Base-by-base conservation (phyloP, 179 eudicot species). In the Amaranthus tricolor region DNA sequence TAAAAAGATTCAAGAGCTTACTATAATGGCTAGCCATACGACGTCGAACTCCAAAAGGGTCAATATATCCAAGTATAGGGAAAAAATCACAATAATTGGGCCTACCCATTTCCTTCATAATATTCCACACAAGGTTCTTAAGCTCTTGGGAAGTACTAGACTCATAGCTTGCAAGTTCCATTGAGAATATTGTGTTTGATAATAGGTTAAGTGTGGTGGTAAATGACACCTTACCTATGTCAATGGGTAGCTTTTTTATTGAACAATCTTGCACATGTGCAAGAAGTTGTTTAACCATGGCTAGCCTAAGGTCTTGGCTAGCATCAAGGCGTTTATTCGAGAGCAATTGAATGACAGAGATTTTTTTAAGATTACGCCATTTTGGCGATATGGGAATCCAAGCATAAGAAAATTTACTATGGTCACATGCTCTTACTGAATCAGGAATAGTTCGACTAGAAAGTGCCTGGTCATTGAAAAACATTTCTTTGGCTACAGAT, bases 101-200 rank as follows among this genome's bases (percentile, higher is more conserved):
- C 63, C 70, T 72, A 0, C 80, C 83, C 68, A 81, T 81, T 47
- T 81, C 83, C 45, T 72, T 77, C 80, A 81, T 73, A 14, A 81
- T 81, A 1, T 8, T 59, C 83, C 83, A 81, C 50, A 81, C 77
- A 2, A 81, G 76, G 7, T 76, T 43, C 61, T 81, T 81, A n/a
- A 81, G 62, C 66, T 81, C 77, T 62, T 81, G 78, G 0, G 78
- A 81, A 15, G 63, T 63, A 9, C 48, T 59, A 6, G 78, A 77
- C 21, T 61, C 74, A 49, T 81, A 73, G 65, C 68, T n/a, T 0
- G 81, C 84, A 48, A 81, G 66, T 65, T 81, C 81, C 19, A 62
- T 21, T 3, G 84, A 81, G 15, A 81, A 81, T 19, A 81, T 77
- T 12, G 75, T 10, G 65, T 81, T 81, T 8, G 84, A 81, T 66